Base-by-base conservation (phyloP, 2,329 filamentous ascomycete species). In the Diaporthe aspalathi region DNA sequence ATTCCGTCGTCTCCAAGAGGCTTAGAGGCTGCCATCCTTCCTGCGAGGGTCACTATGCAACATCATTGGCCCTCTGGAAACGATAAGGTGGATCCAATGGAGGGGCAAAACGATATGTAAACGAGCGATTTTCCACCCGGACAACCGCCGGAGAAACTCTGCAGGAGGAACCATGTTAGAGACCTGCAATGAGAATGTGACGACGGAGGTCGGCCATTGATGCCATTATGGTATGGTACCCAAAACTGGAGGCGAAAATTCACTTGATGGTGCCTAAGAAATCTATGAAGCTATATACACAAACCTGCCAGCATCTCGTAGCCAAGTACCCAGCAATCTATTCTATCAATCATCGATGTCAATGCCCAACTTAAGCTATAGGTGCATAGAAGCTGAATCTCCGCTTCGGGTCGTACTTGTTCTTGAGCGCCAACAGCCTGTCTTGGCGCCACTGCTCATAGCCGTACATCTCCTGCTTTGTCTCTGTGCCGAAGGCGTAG, bases 401-500 rank as follows among this genome's bases (percentile, higher is more conserved):
- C 35, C 80, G 77, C 4, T 80, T 67, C 1, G 83, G 85, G 70
- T 89, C 87, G 72, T 86, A 88, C 74, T 83, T 82, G 35, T 76
- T 73, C 81, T 89, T 89, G 76, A 88, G 73, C 11, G 73, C 74
- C 72, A 76, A 78, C 74, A 89, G 78, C 66, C 80, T 83, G 67
- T 83, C 76, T 74, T 85, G 78, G 17, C 87, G 81, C 85, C 86
- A 88, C 50, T 74, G 67, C 65, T 87, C 87, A 66, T 79, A 79
- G 6, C 87, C 87, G 74, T 89, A 89, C 80, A 82, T 80, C 2
- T 79, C 76, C 68, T 78, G 71, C 0, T 78, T 74, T 1, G 76
- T 76, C 78, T 88, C 86, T 11, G 83, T 78, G 1, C 86, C 86
- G 65, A 81, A 81, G 0, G 85, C 86, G 73, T 88, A 89, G 77